These are phyloP conservation scores for Penicillium thymicola DNA, from an alignment of 2,329 filamentous ascomycete genomes.

Conservation along the genomic window DNA sequence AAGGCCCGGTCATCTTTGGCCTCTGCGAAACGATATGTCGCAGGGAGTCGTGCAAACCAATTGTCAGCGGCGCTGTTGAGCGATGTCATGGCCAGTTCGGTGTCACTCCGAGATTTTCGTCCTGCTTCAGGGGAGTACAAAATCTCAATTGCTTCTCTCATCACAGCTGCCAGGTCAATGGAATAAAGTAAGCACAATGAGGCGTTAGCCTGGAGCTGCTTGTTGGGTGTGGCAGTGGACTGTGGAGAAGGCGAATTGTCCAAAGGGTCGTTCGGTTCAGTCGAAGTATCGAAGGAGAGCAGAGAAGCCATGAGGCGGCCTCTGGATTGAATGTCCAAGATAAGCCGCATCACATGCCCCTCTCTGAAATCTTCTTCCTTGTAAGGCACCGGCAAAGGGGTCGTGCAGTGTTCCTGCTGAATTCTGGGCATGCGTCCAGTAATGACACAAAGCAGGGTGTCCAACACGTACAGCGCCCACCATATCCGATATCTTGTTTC, in stretches of 20 bases:
- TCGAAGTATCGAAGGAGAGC: background rate
- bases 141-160: constrained; percentile 3
- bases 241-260: background rate
- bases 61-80: constrained; percentile 4
- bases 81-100: background rate
- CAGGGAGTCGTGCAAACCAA: constrained; percentile 3
- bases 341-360: background rate
- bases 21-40: background rate
- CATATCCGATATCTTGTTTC: constrained; percentile 7
- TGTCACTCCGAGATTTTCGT: background rate
- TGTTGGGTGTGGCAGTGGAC: background rate
- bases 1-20: background rate
- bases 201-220: background rate
- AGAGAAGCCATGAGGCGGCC: background rate
- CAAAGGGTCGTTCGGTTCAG: background rate
- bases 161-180: constrained; percentile 2
- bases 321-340: background rate
- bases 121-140: constrained; percentile 2
- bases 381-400: constrained; percentile 3
- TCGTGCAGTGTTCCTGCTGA: constrained; percentile 1
- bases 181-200: constrained; percentile 5
- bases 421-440: constrained; percentile 7
- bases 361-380: constrained; percentile 3
- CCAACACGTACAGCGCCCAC: constrained; percentile 7
- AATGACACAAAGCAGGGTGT: constrained; percentile 1